These are phyloP conservation scores for Vigna mungo DNA, from an alignment of 306 rosid genomes.

Conservation along the genomic window DNA sequence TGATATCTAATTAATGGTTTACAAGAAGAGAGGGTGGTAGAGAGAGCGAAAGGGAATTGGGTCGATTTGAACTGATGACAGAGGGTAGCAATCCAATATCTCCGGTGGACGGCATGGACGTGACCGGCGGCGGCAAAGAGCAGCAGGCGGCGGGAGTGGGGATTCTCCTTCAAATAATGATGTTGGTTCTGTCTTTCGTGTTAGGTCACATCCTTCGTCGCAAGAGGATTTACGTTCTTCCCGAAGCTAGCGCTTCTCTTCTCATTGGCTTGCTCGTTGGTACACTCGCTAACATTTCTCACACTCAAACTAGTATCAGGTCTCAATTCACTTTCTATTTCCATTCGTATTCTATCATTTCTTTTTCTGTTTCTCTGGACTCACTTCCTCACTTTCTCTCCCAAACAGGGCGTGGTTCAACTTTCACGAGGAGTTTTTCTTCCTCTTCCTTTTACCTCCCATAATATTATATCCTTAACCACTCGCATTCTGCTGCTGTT, in stretches of 20 bases:
- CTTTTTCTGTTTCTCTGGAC: neutral
- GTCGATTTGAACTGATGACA: neutral
- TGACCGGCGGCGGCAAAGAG: slow-evolving; percentile 49
- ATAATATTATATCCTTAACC: slow-evolving; percentile 78
- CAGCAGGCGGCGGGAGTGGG: slow-evolving; percentile 89
- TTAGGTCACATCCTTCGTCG: slow-evolving; percentile 86
- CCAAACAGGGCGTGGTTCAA: slow-evolving; percentile 72
- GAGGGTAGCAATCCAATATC: slow-evolving; percentile 54
- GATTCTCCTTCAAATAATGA: slow-evolving; percentile 86
- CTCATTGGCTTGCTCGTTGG: slow-evolving; percentile 81
- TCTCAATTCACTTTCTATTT: neutral
- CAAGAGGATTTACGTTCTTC: slow-evolving; percentile 73
- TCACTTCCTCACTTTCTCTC: no score
- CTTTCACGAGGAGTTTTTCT: slow-evolving; percentile 84
- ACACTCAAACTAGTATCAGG: slow-evolving; percentile 68
- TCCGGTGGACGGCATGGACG: slow-evolving; percentile 42
- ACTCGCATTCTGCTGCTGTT: neutral
- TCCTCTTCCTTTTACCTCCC: slow-evolving; percentile 80
- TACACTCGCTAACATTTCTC: slow-evolving; percentile 71
- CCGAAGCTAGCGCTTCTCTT: slow-evolving; percentile 89
- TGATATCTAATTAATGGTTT: no score
- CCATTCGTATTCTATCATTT: no score
- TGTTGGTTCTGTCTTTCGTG: slow-evolving; percentile 81
- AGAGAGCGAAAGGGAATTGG: neutral
- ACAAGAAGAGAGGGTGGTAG: neutral